phyloP scores from a whole-genome alignment of 1,284 basidiomycete genomes.

The Pascua guehoae region DNA sequence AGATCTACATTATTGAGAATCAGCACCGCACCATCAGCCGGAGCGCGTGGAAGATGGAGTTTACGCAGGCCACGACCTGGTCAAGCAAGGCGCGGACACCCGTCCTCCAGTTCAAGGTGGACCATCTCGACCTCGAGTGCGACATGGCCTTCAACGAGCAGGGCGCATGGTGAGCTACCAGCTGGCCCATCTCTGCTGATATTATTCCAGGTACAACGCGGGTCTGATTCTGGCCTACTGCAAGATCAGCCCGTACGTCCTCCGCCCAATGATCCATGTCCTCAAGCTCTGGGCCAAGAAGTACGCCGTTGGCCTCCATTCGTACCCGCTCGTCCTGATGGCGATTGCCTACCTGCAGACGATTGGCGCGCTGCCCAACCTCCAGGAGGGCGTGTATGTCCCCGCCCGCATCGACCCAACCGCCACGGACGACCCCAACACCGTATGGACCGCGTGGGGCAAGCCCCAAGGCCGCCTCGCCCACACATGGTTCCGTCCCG shows the following conservation, averaged over 20 bases:
- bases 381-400: constrained; percentile 30
- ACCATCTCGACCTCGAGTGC: constrained; percentile 22
- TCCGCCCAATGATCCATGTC: constrained; percentile 46
- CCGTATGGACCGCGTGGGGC: constrained; percentile 41
- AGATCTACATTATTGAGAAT: constrained; percentile 32
- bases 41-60: constrained; percentile 10
- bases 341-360: constrained; percentile 47
- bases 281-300: constrained; percentile 47
- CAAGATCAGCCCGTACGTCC: constrained; percentile 38
- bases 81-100: constrained; percentile 39
- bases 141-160: constrained; percentile 49
- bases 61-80: too few relatives aligned
- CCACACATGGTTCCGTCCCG: constrained; percentile 26
- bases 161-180: constrained; percentile 37
- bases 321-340: constrained; percentile 48
- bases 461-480: constrained; percentile 33
- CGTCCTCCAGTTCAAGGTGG: constrained; percentile 46
- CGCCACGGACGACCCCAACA: constrained; percentile 8
- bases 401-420: not conserved
- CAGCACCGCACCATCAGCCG: constrained; percentile 13
- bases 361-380: constrained; percentile 41
- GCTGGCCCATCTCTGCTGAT: too few relatives aligned
- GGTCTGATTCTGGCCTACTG: constrained; percentile 47
- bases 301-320: constrained; percentile 8
- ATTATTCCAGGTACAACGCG: constrained; percentile 41